Conservation (phyloP, 495 filamentous ascomycete genomes). For the Beverwykella pulmonaria region DNA sequence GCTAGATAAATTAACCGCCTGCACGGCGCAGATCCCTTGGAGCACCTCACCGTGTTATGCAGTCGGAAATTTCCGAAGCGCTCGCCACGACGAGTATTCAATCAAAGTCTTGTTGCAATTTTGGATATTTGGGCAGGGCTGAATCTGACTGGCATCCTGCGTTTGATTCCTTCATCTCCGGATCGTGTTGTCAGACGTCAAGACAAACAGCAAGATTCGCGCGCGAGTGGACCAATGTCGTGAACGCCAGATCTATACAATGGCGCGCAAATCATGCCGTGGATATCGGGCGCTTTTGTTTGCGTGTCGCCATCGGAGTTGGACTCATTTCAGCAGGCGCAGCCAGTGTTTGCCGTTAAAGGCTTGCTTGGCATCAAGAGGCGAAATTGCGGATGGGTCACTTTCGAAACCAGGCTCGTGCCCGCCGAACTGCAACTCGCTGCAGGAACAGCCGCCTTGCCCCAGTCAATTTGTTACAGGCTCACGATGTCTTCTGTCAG, state of each 20-base stretch:
- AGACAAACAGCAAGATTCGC: slow-evolving; percentile 1
- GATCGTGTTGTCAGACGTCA: slow-evolving; percentile 1
- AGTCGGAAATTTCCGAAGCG: slow-evolving; percentile 15
- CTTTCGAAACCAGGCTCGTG: slow-evolving; percentile 33
- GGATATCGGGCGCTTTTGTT: slow-evolving; percentile 16
- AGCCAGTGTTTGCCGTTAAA: slow-evolving; percentile 21
- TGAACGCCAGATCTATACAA: not conserved
- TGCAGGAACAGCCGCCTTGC: slow-evolving; percentile 31
- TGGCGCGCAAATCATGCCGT: slow-evolving; percentile 24
- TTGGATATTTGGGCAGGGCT: slow-evolving; percentile 28
- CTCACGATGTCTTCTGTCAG: slow-evolving; percentile 24
- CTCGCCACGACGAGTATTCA: slow-evolving; percentile 6
- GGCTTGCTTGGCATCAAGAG: slow-evolving; percentile 11
- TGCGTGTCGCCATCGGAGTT: slow-evolving; percentile 6
- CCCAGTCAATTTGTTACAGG: slow-evolving; percentile 4
- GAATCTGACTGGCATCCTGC: slow-evolving; percentile 23
- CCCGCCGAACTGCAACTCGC: slow-evolving; percentile 4
- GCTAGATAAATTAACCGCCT: slow-evolving; percentile 16
- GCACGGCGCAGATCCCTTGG: not conserved
- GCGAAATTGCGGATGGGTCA: slow-evolving; percentile 33
- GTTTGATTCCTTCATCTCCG: slow-evolving; percentile 25
- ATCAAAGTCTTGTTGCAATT: slow-evolving; percentile 14
- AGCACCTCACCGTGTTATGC: slow-evolving; percentile 8
- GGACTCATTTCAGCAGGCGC: slow-evolving; percentile 17
- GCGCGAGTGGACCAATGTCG: not conserved